Conservation (phyloP, 2,329 filamentous ascomycete species). For the Arthrobotrys pseudoclavata region DNA sequence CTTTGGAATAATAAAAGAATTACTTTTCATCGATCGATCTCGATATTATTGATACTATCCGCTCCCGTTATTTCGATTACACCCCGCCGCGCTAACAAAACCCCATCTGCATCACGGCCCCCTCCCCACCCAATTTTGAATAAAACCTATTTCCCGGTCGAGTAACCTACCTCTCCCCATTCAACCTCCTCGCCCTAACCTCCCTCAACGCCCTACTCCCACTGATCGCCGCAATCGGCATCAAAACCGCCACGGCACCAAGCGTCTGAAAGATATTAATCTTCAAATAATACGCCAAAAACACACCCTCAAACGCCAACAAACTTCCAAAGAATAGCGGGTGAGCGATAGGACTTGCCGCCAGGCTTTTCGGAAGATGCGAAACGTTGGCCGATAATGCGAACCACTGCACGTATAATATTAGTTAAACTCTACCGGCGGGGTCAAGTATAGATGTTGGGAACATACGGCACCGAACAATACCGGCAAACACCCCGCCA, state of each 20-base stretch:
- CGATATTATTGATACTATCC: background rate
- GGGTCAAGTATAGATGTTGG: background rate
- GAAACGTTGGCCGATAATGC: slow-evolving; percentile 84
- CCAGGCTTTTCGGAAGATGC: slow-evolving; percentile 81
- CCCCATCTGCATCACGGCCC: too few species aligned
- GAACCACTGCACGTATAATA: slow-evolving; percentile 74
- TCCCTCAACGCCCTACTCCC: slow-evolving; percentile 91
- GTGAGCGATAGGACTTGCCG: slow-evolving; percentile 83
- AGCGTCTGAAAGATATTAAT: slow-evolving; percentile 95
- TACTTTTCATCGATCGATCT: slow-evolving; percentile 20
- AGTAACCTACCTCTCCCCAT: slow-evolving; percentile 73
- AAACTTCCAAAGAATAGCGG: slow-evolving; percentile 88
- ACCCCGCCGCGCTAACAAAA: slow-evolving; percentile 12
- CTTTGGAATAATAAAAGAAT: background rate
- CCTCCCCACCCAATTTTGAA: background rate
- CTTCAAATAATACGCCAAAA: slow-evolving; percentile 91
- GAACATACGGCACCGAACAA: slow-evolving; percentile 76
- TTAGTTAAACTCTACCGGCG: background rate
- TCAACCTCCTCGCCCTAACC: slow-evolving; percentile 87
- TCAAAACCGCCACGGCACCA: slow-evolving; percentile 78
- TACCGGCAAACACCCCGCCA: slow-evolving; percentile 79
- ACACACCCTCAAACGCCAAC: slow-evolving; percentile 87
- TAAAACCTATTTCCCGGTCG: background rate
- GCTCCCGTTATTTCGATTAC: background rate
- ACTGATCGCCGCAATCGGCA: slow-evolving; percentile 82